Evolutionary conservation across 148 eudicot genomes (phyloP).

Genomic region (Arbutus unedo): DNA sequence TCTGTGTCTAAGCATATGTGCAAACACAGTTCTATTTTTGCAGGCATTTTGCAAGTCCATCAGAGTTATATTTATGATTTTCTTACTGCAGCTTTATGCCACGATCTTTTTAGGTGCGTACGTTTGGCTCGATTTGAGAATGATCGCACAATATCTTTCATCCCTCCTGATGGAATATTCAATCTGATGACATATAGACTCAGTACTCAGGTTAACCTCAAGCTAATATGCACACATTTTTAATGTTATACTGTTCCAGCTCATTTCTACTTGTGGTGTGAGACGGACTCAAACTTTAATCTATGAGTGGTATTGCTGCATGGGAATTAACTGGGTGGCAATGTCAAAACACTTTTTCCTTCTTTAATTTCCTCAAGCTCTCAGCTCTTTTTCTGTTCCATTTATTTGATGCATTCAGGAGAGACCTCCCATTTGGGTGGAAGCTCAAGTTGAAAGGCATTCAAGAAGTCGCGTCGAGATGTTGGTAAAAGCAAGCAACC

Average conservation of each 20-base stretch:
- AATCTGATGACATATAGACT: constrained; percentile 97
- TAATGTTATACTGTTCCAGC: neutral
- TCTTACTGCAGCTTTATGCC: neutral
- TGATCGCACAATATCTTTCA: constrained; percentile 90
- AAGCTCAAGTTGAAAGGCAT: constrained; percentile 84
- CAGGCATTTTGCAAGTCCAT: too few relatives aligned
- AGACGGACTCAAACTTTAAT: neutral
- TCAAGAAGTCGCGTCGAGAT: constrained; percentile 91
- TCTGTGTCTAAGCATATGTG: too few relatives aligned
- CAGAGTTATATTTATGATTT: neutral
- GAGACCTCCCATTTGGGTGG: constrained; percentile 94
- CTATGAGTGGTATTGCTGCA: neutral
- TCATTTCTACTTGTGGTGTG: neutral
- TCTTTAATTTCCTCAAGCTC: neutral
- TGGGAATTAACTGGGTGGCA: neutral
- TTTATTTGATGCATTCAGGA: constrained; percentile 42
- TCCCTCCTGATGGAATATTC: constrained; percentile 95
- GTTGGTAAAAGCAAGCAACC: constrained; percentile 87
- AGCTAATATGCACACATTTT: too few relatives aligned
- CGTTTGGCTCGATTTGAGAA: constrained; percentile 92
- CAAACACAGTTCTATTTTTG: too few relatives aligned
- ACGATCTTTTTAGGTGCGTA: constrained; percentile 55
- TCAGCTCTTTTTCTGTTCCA: neutral
- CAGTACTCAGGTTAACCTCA: constrained; percentile 70
- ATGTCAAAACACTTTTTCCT: too few relatives aligned